A percentile compares a stretch with the other conserved stretches of the same genome.
phyloP scores from a whole-genome alignment of 441 rosid genomes.

The Euphorbia celastroides region DNA sequence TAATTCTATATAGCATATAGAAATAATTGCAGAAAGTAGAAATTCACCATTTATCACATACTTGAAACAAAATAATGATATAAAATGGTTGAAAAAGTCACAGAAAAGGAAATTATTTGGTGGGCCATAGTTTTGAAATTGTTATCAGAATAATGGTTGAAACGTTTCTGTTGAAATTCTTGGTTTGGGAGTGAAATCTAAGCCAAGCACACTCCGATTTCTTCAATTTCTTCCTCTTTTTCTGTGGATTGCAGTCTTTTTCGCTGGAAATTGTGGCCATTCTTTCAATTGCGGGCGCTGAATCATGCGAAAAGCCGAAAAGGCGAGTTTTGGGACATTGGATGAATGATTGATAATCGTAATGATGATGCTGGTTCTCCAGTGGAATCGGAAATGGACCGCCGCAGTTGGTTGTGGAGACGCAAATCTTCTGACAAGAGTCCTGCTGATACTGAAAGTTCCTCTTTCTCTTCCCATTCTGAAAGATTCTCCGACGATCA shows the following conservation, averaged over 20 bases:
- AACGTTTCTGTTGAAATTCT: slow-evolving; percentile 3
- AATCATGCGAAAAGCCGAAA: background rate
- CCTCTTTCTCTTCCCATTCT: slow-evolving; percentile 64
- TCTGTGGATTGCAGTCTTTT: background rate
- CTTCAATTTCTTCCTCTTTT: too few relatives aligned
- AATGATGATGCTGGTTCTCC: slow-evolving; percentile 2
- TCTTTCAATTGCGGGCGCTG: background rate
- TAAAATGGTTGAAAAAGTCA: background rate
- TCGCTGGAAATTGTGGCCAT: background rate
- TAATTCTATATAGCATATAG: background rate
- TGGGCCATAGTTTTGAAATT: background rate
- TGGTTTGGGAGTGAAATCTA: slow-evolving; percentile 18
- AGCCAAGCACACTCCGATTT: slow-evolving; percentile 13
- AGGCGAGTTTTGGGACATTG: background rate
- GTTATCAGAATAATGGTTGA: background rate
- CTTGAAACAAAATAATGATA: too few relatives aligned
- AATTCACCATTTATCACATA: background rate
- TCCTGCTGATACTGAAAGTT: slow-evolving; percentile 72
- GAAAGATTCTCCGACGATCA: slow-evolving; percentile 85
- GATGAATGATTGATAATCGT: background rate
- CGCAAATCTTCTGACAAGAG: slow-evolving; percentile 59
- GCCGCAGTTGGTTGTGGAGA: slow-evolving; percentile 88
- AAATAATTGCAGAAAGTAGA: background rate
- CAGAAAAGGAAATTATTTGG: background rate
- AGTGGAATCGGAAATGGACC: slow-evolving; percentile 51